Base-by-base conservation (phyloP, 2,329 filamentous ascomycete species). In the Fusarium sp. region DNA sequence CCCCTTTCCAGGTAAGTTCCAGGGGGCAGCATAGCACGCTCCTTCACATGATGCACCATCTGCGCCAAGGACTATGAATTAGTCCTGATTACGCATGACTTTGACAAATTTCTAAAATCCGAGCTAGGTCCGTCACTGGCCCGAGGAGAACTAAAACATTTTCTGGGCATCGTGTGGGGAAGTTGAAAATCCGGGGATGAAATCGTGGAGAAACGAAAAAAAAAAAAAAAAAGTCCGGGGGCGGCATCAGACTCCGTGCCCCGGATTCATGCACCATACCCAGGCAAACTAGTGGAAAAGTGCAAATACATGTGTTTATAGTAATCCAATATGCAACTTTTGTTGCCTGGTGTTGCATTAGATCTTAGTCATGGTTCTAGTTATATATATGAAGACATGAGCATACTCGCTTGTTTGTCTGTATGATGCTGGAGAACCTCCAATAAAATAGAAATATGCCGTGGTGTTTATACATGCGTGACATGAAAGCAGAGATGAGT, bases 31-130 rank as follows among this genome's bases (percentile, higher is more conserved):
- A 25, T 25, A 25, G 23, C 58, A 55, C 61, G 58, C 37, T 53
- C 36, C 21, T 42, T 61, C 66, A 61, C 64, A 68, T 69, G 64
- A 69, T 58, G 56, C 56, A 37, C 36, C 46, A 25, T 36, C 33
- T 47, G n/a, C 42, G 29, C 32, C 43, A 25, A 44, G 29, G 31
- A 27, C 25, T 57, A 37, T 8, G 23, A 38, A 29, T 13, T 10
- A 29, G 27, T 43, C 21, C 41, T 42, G 27, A 41, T 59, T 59
- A 63, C 58, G 46, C 42, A 57, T 33, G 25, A 56, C 42, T 44
- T 51, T 53, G 58, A 57, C 58, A 57, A 57, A 50, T 14, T 61
- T 35, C 41, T 31, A 25, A 21, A 27, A 29, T 42, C 45, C 19
- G 61, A 36, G 44, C 39, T 43, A 46, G 31, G 13, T 23, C 19